Base-by-base conservation (phyloP, 176 grass and related monocot genomes). In the Bromus sterilis region DNA sequence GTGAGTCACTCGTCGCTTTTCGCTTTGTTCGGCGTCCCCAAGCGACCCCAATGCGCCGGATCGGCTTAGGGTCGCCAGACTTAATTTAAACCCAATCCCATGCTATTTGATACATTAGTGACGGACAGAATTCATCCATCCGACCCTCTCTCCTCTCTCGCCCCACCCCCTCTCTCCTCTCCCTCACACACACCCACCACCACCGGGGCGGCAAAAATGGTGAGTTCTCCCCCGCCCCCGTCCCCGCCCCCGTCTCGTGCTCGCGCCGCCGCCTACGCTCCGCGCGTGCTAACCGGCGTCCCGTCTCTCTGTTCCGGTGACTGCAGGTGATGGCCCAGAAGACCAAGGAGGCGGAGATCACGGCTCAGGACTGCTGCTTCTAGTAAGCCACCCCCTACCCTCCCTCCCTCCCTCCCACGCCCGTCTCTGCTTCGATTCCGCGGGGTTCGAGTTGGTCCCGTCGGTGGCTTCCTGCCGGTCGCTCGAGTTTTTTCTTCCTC, bases 361-460 rank as follows among this genome's bases (percentile, higher is more conserved):
- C 93, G 65, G 90, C 93, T 89, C 96, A 95, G 93, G 96, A 98
- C 60, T 98, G 51, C 84, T 93, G 76, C 93, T 98, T 58, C 82
- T 98, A 66, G 96, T 98, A 82, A 83, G 66, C 33, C 23, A 21
- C 62, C n/a, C n/a, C n/a, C n/a, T n/a, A n/a, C n/a, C n/a, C 56
- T 63, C 69, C 34, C 31, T 42, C 73, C 51, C 15, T 28, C 39
- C 46, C 58, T 15, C 34, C 46, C 46, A 43, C 30, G 8, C 30
- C 21, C 23, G 66, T 75, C 66, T 37, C 53, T 11, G 25, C 43
- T 78, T 42, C 25, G 43, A 75, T 71, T 75, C 71, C 71, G 63
- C 41, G 53, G 40, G 55, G 18, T 71, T 77, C 5, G n/a, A n/a
- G n/a, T n/a, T n/a, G n/a, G n/a, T n/a, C n/a, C n/a, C n/a, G n/a